Base-by-base conservation (phyloP, 2,329 filamentous ascomycete species). In the Neurospora sp. region DNA sequence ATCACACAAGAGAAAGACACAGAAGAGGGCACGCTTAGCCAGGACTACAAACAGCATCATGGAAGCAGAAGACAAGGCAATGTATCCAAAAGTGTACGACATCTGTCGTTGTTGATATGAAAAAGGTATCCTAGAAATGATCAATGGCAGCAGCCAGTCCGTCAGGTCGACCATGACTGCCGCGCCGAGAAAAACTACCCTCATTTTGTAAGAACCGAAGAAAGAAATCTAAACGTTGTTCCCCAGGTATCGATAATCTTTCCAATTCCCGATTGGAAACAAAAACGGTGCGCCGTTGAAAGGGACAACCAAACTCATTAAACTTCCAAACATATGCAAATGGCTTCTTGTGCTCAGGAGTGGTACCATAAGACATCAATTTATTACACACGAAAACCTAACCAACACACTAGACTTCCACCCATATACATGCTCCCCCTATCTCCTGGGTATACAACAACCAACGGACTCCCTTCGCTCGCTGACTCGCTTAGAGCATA, bases 401-500 rank as follows among this genome's bases (percentile, higher is more conserved):
- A 37, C 39, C 43, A 36, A 62, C 23, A 68, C 23, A 19, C 23
- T 62, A 17, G 36, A 62, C 52, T 28, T 33, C 10, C 41, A 39
- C 67, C 41, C 52, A 36, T 39, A 41, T 39, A 39, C 17, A 57
- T 40, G 6, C n/a, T 28, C 17, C 11, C 52, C 52, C 15, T n/a
- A 62, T 36, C 52, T 62, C 36, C 6, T 12, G 67, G 39, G 17
- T 57, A 62, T 62, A 62, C 52, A 33, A 62, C 52, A 33, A 37
- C 37, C 37, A 52, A 23, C 36, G 23, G 10, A 66, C 19, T 41
- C 52, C 36, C 23, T 38, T n/a, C 43, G 28, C 12, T 62, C 12
- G 8, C 28, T 62, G 28, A 46, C 33, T 66, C 6, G 52, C 57
- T 83, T 86, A 88, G 79, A 88, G 76, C 71, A 83, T 77, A 70